Base-by-base conservation (phyloP, 1,139 yeast genomes). In the Kodamaea plutei region DNA sequence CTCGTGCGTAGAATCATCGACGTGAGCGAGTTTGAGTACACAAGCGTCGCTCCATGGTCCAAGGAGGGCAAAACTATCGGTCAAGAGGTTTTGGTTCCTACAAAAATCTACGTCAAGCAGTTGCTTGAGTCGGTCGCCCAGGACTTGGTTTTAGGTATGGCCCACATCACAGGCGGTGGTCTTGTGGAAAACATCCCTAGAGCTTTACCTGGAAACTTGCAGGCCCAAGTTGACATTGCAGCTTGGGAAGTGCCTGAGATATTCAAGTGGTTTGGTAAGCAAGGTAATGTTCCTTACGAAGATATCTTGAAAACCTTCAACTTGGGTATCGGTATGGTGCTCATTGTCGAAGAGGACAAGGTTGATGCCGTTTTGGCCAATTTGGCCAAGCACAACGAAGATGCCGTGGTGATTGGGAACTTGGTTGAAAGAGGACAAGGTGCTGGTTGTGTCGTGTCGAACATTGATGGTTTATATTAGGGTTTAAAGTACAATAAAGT, bases 111-210 rank as follows among this genome's bases (percentile, higher is more conserved):
- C 59, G 98, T 93, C 44, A 89, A 87, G 61, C 94, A 89, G 48
- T 62, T 91, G 38, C 69, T 91, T 44, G 83, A 85, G 35, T 76
- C 85, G 5, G 73, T 89, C 42, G 73, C 73, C 48, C 65, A 81
- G 51, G 80, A 72, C 28, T 65, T 83, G 39, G 57, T 91, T 34
- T 70, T 87, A 36, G 99, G 96, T 38, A 72, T 93, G 55, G 96
- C 98, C 5, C 95, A 93, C 56, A 91, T 93, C 49, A 93, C 99
- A 15, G 99, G 99, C 39, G 99, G 99, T 52, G 99, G 99, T 37
- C 71, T 93, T 31, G 82, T 91, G 21, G 99, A 93, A 60, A 93
- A 93, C 58, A 79, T 91, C 36, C 99, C 99, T 34, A 79, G 99
- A 56, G 93, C 95, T 16, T 69, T 93, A 41, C 98, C 98, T 40